Conservation (phyloP, 2,329 filamentous ascomycete species). For the Thelonectria blattea region DNA sequence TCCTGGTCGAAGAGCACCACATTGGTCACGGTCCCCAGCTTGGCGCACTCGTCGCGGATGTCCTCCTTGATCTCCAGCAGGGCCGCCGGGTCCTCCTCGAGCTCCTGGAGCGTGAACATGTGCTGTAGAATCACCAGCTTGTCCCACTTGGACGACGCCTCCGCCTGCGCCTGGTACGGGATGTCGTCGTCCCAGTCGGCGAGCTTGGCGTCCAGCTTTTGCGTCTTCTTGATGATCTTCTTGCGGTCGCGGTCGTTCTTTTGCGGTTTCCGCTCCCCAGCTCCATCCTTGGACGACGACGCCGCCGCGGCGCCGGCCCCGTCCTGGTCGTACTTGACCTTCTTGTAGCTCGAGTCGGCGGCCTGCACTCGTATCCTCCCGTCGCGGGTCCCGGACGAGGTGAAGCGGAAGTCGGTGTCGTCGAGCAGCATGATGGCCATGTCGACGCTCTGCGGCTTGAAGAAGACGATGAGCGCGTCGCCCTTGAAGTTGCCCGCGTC, state of each 20-base stretch:
- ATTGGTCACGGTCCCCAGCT: conserved; percentile 87
- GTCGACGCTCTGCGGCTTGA: conserved; percentile 90
- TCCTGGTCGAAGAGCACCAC: conserved; percentile 91
- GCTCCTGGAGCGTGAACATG: conserved; percentile 88
- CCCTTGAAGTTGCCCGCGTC: conserved; percentile 87
- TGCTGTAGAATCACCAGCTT: conserved; percentile 87
- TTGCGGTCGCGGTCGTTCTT: conserved; percentile 74
- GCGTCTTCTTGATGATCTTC: conserved; percentile 89
- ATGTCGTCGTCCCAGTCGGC: conserved; percentile 97
- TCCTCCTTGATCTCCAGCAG: conserved; percentile 94
- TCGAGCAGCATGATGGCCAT: conserved; percentile 83
- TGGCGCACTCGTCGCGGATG: conserved; percentile 86
- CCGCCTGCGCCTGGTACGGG: conserved; percentile 53
- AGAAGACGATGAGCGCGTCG: conserved; percentile 91
- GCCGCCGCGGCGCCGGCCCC: conserved; percentile 15
- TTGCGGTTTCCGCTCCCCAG: conserved; percentile 48
- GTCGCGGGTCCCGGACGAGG: conserved; percentile 54
- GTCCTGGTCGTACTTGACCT: conserved; percentile 69
- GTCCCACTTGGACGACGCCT: conserved; percentile 65
- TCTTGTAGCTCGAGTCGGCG: conserved; percentile 92
- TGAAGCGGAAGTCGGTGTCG: conserved; percentile 79
- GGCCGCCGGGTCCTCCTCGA: conserved; percentile 83
- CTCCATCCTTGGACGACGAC: conserved; percentile 28
- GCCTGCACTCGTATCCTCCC: conserved; percentile 81
- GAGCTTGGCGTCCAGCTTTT: conserved; percentile 89